These are phyloP conservation scores for Apiospora hydei DNA, from an alignment of 2,329 filamentous ascomycete species.

Conservation along the genomic window DNA sequence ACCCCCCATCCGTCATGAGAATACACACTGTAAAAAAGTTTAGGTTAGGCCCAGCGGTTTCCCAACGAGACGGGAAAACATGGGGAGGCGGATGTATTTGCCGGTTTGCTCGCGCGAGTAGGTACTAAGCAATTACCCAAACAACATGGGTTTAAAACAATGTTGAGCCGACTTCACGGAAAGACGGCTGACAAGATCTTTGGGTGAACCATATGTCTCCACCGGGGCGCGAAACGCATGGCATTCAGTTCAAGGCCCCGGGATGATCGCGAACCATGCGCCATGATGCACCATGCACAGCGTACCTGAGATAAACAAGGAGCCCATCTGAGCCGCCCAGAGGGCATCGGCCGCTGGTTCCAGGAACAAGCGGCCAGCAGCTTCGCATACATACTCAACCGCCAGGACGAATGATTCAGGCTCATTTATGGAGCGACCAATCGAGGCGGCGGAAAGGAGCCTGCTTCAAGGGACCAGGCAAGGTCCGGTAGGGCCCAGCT, in stretches of 20 bases:
- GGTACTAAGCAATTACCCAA: background rate
- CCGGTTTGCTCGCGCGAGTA: background rate
- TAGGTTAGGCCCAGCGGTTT: background rate
- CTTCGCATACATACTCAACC: background rate
- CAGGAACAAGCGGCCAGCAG: background rate
- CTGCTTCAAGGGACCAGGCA: background rate
- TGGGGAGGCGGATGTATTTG: background rate
- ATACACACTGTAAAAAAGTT: background rate
- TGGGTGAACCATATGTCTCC: background rate
- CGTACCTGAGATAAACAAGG: conserved; percentile 13
- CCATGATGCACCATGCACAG: background rate
- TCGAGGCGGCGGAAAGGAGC: background rate
- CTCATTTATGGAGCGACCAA: conserved; percentile 19
- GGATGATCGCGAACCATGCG: background rate
- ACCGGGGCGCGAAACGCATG: background rate
- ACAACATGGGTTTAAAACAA: background rate
- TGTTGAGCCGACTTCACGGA: background rate
- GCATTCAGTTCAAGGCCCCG: background rate
- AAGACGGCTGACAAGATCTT: background rate
- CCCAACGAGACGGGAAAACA: background rate
- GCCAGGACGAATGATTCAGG: background rate
- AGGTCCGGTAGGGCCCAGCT: conserved; percentile 16
- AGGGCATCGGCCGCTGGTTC: background rate
- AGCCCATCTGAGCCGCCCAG: background rate
- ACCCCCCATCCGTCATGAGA: background rate